phyloP scores from a whole-genome alignment of 1,284 basidiomycete species.

The Cutaneotrichosporon cyanovorans region DNA sequence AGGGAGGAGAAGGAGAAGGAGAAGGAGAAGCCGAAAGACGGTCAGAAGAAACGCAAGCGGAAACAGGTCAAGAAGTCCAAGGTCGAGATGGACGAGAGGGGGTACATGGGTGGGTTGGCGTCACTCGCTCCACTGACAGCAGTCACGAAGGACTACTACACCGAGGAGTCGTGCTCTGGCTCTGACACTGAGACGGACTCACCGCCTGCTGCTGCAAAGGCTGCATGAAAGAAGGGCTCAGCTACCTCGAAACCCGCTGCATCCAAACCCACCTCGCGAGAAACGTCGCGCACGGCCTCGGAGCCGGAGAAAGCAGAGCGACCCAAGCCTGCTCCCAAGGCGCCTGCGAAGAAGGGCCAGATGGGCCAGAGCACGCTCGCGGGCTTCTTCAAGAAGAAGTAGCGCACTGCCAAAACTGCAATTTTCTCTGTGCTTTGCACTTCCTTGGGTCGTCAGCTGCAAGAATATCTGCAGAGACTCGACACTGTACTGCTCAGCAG shows the following conservation, averaged over 20 bases:
- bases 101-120: slow-evolving; percentile 36
- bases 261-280: slow-evolving; percentile 2
- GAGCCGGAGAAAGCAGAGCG: too few species aligned
- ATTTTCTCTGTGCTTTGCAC: too few species aligned
- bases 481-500: too few species aligned
- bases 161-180: slow-evolving; percentile 30
- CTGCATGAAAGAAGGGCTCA: slow-evolving; percentile 1
- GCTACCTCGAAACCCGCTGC: neutral
- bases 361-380: slow-evolving; percentile 32
- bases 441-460: too few species aligned
- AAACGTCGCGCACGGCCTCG: neutral
- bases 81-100: slow-evolving; percentile 33
- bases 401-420: too few species aligned
- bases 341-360: slow-evolving; percentile 8
- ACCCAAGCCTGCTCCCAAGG: too few species aligned
- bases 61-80: slow-evolving; percentile 37
- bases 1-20: neutral
- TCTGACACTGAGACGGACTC: slow-evolving; percentile 24
- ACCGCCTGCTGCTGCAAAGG: neutral
- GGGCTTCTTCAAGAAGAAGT: slow-evolving; percentile 39
- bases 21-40: neutral
- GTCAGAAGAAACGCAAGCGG: slow-evolving; percentile 2
- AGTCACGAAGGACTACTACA: slow-evolving; percentile 33
- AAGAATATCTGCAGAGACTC: too few species aligned
- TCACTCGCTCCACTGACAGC: neutral